Base-by-base conservation (phyloP, 2,329 filamentous ascomycete species). In the Colletotrichum horii region DNA sequence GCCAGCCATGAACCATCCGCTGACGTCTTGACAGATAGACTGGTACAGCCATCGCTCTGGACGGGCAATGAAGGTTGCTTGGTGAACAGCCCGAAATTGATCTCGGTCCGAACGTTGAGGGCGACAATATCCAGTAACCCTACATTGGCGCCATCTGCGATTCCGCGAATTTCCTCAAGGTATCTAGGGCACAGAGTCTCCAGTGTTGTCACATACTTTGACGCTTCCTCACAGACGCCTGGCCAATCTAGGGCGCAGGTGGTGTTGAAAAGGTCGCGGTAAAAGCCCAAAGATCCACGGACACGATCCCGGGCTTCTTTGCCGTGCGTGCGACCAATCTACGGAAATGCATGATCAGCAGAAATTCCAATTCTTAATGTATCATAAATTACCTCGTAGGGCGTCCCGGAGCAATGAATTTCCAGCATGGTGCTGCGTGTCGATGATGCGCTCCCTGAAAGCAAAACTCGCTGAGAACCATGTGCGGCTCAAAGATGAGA, bases 71-170 rank as follows among this genome's bases (percentile, higher is more conserved):
- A 22, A 72, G 11, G 76, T 70, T 6, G 71, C 64, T 2, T 81
- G 79, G 76, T 55, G 52, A 90, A 91, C 16, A 91, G 81, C 0
- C 90, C 90, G 72, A 92, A 91, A 3, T 85, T 85, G 76, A 91
- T 91, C 80, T 92, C 90, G 0, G 88, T 91, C 2, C 90, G 85
- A 8, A 91, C 87, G 71, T 92, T 92, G 14, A 92, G 81, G 3
- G 90, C 89, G 2, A 92, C 80, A n/a, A 92, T 87, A 62, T 91
- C 89, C 4, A 88, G 79, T 3, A 91, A 78, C 1, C 83, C 77
- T 9, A 86, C 80, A 0, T 79, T 81, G 0, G 89, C 85, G 3
- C 90, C 91, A 2, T 88, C 84, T 0, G 90, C 89, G 55, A 92
- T 85, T 14, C 89, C 92, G 70, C 82, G 80, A 78, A 89, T 87